These are phyloP conservation scores for Plantago elongata DNA, from an alignment of 257 asterid genomes.

Conservation along the genomic window DNA sequence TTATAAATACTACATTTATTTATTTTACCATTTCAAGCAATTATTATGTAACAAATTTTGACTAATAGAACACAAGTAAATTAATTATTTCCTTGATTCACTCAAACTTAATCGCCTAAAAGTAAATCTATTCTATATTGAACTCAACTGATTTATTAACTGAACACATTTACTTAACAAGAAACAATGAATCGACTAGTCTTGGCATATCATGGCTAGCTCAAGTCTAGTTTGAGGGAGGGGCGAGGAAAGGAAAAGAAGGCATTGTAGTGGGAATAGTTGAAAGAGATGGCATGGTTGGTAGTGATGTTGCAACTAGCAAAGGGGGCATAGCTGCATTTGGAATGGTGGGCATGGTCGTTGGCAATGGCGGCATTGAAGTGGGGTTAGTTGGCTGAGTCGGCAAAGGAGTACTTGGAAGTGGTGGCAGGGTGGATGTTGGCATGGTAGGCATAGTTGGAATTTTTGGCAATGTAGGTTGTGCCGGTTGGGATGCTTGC, in stretches of 20 bases:
- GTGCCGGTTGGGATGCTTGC: constrained; percentile 15
- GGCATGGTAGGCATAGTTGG: constrained; percentile 18
- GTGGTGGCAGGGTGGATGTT: constrained; percentile 11
- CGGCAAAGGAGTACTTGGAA: constrained; percentile 17
- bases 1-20: too few species aligned
- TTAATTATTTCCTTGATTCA: too few species aligned
- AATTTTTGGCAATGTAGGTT: constrained; percentile 11
- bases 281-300: constrained; percentile 10
- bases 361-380: constrained; percentile 1
- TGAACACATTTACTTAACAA: too few species aligned
- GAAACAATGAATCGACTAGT: too few species aligned
- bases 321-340: constrained; percentile 18
- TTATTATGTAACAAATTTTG: too few species aligned
- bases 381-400: constrained; percentile 15
- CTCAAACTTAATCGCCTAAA: too few species aligned
- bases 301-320: neutral
- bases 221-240: neutral
- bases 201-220: too few species aligned
- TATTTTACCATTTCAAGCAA: too few species aligned
- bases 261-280: neutral
- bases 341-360: neutral
- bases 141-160: too few species aligned
- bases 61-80: too few species aligned
- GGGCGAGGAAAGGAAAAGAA: neutral
- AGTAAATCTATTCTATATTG: too few species aligned